These are phyloP conservation scores for Camillea tinctor DNA, from an alignment of 2,329 filamentous ascomycete species.

Conservation along the genomic window DNA sequence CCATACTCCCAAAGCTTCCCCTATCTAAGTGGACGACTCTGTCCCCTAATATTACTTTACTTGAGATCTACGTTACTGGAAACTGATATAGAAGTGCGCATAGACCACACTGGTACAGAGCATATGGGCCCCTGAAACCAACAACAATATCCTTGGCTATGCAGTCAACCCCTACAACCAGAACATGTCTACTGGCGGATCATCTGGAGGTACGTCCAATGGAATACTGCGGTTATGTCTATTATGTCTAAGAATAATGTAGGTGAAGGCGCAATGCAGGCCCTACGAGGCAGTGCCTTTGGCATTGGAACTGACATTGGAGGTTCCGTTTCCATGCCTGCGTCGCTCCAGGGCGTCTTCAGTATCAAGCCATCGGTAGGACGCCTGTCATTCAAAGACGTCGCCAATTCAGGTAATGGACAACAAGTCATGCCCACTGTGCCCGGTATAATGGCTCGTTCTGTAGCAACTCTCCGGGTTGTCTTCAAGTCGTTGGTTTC, in stretches of 20 bases:
- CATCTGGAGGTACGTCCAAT: constrained; percentile 62
- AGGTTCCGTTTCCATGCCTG: constrained; percentile 44
- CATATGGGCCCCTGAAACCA: constrained; percentile 47
- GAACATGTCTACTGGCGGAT: constrained; percentile 60
- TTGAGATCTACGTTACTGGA: not conserved
- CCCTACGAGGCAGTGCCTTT: constrained; percentile 39
- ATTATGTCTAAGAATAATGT: constrained; percentile 29
- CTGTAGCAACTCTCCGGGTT: constrained; percentile 50
- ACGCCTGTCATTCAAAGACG: constrained; percentile 18
- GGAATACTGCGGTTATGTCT: not conserved
- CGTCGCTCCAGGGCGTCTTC: constrained; percentile 43
- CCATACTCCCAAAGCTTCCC: no score
- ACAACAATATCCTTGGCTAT: constrained; percentile 62
- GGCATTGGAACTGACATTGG: constrained; percentile 48
- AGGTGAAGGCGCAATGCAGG: constrained; percentile 42
- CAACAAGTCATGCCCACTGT: constrained; percentile 63
- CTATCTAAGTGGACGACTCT: no score
- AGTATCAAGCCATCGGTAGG: constrained; percentile 39
- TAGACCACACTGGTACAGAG: not conserved
- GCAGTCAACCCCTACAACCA: constrained; percentile 61
- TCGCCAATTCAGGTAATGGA: constrained; percentile 41
- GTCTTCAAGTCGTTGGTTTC: constrained; percentile 44
- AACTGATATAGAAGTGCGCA: not conserved
- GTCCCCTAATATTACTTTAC: not conserved
- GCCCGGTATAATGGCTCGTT: constrained; percentile 48